A percentile compares a stretch with the other conserved stretches of the same genome.
These are phyloP conservation scores for Solioccasus polychromus DNA, from an alignment of 768 basidiomycete species.

Conservation along the genomic window DNA sequence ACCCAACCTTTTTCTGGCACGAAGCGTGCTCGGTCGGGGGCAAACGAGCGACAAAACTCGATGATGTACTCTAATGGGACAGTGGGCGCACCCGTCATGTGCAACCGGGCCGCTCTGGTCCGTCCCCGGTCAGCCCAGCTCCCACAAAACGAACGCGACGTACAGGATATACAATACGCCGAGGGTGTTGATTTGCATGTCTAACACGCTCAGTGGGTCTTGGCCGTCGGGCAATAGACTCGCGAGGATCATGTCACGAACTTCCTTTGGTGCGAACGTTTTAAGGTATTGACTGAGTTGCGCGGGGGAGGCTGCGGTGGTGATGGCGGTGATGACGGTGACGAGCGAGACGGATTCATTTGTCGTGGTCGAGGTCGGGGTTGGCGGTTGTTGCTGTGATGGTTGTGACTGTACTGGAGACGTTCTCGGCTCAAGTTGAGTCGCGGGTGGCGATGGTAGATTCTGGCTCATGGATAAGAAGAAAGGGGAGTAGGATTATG, in stretches of 20 bases:
- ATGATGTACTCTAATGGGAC: constrained; percentile 44
- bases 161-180: constrained; percentile 73
- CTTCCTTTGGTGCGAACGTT: constrained; percentile 51
- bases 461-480: too few species aligned
- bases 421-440: too few species aligned
- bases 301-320: constrained; percentile 35
- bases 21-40: constrained; percentile 58
- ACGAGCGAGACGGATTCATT: constrained; percentile 32
- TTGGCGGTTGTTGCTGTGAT: constrained; percentile 7
- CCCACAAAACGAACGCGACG: constrained; percentile 24
- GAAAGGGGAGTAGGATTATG: too few species aligned
- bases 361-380: not conserved
- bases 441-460: too few species aligned
- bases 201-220: constrained; percentile 64
- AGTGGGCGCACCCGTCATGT: constrained; percentile 33
- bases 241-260: constrained; percentile 54
- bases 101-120: constrained; percentile 58
- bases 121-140: not conserved
- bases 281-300: constrained; percentile 46
- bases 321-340: constrained; percentile 45
- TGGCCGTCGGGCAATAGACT: constrained; percentile 54
- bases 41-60: constrained; percentile 62
- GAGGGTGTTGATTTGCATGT: constrained; percentile 55
- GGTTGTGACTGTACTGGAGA: constrained; percentile 13
- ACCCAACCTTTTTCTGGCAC: constrained; percentile 61